phyloP scores from a whole-genome alignment of 75 land plant genomes.

The Cupressus sempervirens region DNA sequence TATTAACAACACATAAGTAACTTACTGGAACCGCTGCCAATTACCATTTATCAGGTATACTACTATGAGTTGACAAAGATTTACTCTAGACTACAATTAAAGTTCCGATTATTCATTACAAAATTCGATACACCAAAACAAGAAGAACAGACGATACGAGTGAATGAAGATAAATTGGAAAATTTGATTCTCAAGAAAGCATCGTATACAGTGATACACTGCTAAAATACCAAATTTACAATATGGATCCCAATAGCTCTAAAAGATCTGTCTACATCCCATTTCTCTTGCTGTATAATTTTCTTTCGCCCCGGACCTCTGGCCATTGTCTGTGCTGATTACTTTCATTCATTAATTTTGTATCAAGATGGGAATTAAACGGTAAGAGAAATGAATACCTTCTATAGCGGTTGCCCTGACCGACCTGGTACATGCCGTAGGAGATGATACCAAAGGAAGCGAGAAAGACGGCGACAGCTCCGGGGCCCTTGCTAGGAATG shows the following conservation, averaged over 20 bases:
- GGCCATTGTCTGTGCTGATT: background rate
- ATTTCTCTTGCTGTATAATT: too few species aligned
- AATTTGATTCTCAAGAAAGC: too few species aligned
- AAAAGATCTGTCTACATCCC: background rate
- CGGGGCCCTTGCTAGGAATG: constrained; percentile 80
- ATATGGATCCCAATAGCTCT: background rate
- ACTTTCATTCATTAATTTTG: background rate
- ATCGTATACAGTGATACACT: too few species aligned
- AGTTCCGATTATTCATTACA: too few species aligned
- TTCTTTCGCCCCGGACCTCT: background rate
- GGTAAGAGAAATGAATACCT: constrained; percentile 33
- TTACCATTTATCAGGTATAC: background rate
- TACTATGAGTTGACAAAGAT: too few species aligned
- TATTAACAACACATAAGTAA: too few species aligned
- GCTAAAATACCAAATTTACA: too few species aligned
- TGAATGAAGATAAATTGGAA: too few species aligned
- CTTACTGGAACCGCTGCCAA: background rate
- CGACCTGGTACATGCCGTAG: constrained; percentile 91
- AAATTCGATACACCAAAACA: too few species aligned
- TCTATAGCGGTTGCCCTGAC: constrained; percentile 86
- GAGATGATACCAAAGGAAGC: constrained; percentile 64
- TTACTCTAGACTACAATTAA: too few species aligned
- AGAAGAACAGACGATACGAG: too few species aligned
- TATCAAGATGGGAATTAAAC: too few species aligned
- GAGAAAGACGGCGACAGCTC: constrained; percentile 72